A percentile compares a stretch with the other conserved stretches of the same genome.
These are phyloP conservation scores for Diutina rugosa DNA, from an alignment of 1,139 yeast genomes.

Conservation along the genomic window DNA sequence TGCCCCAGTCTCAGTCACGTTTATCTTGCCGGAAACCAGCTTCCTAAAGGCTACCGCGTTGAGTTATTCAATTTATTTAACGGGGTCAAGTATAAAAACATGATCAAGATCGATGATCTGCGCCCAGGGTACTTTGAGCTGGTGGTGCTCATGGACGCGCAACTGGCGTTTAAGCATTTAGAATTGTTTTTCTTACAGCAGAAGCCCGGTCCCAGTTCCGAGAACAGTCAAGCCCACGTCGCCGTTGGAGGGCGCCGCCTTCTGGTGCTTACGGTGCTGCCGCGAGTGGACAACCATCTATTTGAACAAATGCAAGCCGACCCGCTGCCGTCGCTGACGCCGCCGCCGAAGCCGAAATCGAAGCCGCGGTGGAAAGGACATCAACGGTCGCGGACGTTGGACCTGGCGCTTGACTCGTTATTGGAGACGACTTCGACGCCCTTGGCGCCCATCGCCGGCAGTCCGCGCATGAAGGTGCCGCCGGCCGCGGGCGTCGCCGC, in stretches of 20 bases:
- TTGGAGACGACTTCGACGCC: background rate
- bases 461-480: background rate
- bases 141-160: constrained; percentile 38
- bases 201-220: background rate
- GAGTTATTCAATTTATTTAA: constrained; percentile 42
- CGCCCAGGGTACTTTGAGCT: constrained; percentile 54
- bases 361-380: background rate
- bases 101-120: constrained; percentile 45
- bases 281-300: background rate
- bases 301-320: constrained; percentile 1
- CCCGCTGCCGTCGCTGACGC: background rate
- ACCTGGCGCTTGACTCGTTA: background rate
- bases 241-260: background rate
- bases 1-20: constrained; percentile 19
- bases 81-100: constrained; percentile 31
- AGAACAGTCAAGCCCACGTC: background rate
- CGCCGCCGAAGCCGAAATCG: background rate
- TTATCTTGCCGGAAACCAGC: constrained; percentile 30
- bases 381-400: background rate
- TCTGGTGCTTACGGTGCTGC: background rate
- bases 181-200: constrained; percentile 17
- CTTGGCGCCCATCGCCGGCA: background rate
- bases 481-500: background rate
- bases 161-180: constrained; percentile 29
- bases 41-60: constrained; percentile 29